phyloP scores from a whole-genome alignment of 2,329 filamentous ascomycete species.

The Ophiostoma montium region DNA sequence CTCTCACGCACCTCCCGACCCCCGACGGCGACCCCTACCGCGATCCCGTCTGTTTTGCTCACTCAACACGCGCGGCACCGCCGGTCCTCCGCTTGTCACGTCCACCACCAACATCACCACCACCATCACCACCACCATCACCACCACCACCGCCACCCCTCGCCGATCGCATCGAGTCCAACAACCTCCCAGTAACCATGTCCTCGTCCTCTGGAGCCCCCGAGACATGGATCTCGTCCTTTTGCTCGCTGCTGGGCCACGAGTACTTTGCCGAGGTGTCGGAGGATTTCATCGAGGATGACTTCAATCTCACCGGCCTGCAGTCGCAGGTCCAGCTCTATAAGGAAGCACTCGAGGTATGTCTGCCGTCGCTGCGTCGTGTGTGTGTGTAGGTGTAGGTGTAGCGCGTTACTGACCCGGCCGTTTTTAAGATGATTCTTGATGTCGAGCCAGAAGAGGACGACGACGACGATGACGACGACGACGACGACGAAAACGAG shows the following conservation, averaged over 20 bases:
- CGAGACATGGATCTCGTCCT: conserved; percentile 97
- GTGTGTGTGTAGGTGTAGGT: not conserved
- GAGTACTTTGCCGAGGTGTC: conserved; percentile 99
- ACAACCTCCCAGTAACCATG: conserved; percentile 26
- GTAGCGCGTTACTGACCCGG: too few relatives aligned
- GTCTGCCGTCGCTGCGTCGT: not conserved
- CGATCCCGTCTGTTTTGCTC: not conserved
- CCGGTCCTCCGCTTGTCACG: not conserved
- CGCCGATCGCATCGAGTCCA: not conserved
- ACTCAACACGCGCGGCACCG: not conserved
- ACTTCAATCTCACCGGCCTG: conserved; percentile 94
- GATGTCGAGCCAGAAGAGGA: conserved; percentile 95
- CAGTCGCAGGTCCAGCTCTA: conserved; percentile 97
- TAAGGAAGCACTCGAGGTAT: conserved; percentile 85
- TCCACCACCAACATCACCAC: not conserved
- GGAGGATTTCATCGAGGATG: conserved; percentile 98
- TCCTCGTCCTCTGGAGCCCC: conserved; percentile 46
- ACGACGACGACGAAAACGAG: conserved; percentile 62
- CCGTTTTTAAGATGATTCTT: conserved; percentile 98
- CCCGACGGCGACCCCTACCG: not conserved
- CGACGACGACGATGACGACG: conserved; percentile 72
- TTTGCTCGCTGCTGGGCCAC: conserved; percentile 88
- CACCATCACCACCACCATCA: not conserved
- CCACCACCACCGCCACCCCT: not conserved
- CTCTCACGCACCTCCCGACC: not conserved